phyloP scores from a whole-genome alignment of 106 monocot species.

The Cymbidium sinense region DNA sequence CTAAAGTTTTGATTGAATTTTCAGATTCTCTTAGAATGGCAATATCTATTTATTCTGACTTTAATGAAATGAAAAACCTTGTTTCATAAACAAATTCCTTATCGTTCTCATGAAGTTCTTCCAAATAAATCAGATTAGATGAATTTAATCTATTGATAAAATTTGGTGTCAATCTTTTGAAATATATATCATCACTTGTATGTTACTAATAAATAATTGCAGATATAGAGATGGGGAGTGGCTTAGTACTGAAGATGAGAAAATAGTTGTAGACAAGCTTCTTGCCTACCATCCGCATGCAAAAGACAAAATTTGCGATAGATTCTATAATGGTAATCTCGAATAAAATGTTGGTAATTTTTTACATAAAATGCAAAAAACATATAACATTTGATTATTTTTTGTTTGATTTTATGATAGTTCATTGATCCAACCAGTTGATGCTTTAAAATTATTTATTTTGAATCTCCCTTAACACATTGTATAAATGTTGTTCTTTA shows the following conservation, averaged over 20 bases:
- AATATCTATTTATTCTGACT: no score
- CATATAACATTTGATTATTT: neutral
- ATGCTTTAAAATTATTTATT: neutral
- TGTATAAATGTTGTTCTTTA: neutral
- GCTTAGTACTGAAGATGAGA: constrained; percentile 57
- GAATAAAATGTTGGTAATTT: neutral
- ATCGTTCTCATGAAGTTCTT: no score
- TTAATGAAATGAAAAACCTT: no score
- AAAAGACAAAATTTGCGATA: constrained; percentile 77
- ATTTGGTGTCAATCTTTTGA: neutral
- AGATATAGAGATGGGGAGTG: constrained; percentile 71
- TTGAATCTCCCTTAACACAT: neutral
- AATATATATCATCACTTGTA: neutral
- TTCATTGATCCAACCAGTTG: neutral
- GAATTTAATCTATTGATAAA: neutral
- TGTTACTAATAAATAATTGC: neutral
- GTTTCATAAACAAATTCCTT: no score
- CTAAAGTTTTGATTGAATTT: no score
- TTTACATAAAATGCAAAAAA: neutral
- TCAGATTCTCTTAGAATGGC: no score
- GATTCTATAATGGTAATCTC: constrained; percentile 70
- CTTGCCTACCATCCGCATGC: constrained; percentile 75
- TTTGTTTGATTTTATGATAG: neutral
- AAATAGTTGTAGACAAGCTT: constrained; percentile 63
- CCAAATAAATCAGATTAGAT: no score